These are phyloP conservation scores for Graphilbum sp. DNA, from an alignment of 2,329 filamentous ascomycete genomes.

Conservation along the genomic window DNA sequence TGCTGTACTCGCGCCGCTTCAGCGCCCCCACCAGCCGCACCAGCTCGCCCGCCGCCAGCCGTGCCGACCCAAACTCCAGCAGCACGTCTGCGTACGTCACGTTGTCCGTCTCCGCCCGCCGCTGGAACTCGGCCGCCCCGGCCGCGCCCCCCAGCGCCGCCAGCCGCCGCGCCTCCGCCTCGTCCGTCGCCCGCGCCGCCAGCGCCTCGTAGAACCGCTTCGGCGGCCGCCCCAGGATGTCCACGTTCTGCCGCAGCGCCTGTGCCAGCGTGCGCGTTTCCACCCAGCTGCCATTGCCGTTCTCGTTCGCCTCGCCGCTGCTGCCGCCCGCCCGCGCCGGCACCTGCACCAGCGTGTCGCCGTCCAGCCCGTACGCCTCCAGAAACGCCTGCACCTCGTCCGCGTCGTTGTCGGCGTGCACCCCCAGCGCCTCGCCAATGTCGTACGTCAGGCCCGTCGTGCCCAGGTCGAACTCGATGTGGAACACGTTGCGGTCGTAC, in stretches of 20 bases:
- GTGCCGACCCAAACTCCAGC: constrained; percentile 77
- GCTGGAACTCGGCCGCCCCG: constrained; percentile 82
- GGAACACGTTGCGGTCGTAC: constrained; percentile 99
- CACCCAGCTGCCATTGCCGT: no score
- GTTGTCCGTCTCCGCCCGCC: constrained; percentile 77
- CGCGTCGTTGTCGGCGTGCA: constrained; percentile 87
- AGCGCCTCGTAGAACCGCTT: constrained; percentile 96
- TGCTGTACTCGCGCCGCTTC: constrained; percentile 98
- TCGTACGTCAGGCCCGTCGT: constrained; percentile 85
- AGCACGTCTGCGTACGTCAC: constrained; percentile 83
- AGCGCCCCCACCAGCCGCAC: constrained; percentile 74
- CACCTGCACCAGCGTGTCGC: constrained; percentile 77
- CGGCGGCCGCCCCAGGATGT: constrained; percentile 90
- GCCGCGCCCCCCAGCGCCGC: constrained; percentile 60
- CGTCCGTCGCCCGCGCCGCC: constrained; percentile 69
- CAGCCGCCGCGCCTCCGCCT: constrained; percentile 67
- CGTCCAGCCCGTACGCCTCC: constrained; percentile 69
- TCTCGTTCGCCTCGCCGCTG: no score
- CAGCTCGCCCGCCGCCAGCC: constrained; percentile 76
- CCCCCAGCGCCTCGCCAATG: constrained; percentile 91
- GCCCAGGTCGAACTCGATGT: constrained; percentile 96
- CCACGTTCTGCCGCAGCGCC: constrained; percentile 77
- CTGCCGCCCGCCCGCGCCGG: constrained; percentile 75
- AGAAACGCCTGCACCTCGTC: constrained; percentile 72
- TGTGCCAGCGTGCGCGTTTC: constrained; percentile 92